These are phyloP conservation scores for Cryptosporidium tyzzeri DNA, from an alignment of 169 alveolate species.

Conservation along the genomic window DNA sequence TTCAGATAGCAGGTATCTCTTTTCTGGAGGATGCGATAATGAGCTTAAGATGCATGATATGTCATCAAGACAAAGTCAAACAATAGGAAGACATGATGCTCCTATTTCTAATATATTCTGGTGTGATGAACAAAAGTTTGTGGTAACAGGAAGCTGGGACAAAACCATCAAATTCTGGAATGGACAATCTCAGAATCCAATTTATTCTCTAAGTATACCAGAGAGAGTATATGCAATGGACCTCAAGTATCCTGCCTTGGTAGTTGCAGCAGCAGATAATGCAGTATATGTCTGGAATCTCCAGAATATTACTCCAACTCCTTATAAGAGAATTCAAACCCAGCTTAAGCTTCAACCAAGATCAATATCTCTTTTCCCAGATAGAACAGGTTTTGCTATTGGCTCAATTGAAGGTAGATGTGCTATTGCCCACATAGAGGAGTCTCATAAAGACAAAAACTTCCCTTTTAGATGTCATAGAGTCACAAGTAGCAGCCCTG, in stretches of 20 bases:
- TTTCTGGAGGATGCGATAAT: slow-evolving; percentile 83
- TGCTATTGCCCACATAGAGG: slow-evolving; percentile 91
- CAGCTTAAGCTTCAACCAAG: slow-evolving; percentile 90
- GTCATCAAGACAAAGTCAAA: slow-evolving; percentile 72
- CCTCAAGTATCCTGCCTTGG: slow-evolving; percentile 79
- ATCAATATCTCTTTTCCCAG: slow-evolving; percentile 88
- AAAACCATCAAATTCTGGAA: slow-evolving; percentile 76
- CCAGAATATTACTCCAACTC: slow-evolving; percentile 80
- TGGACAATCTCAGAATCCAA: slow-evolving; percentile 76
- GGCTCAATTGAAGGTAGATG: slow-evolving; percentile 95
- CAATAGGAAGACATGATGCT: slow-evolving; percentile 77
- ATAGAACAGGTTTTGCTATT: slow-evolving; percentile 91
- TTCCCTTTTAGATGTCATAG: slow-evolving; percentile 95
- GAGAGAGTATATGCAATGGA: slow-evolving; percentile 82
- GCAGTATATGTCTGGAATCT: slow-evolving; percentile 77
- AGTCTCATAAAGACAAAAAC: slow-evolving; percentile 83
- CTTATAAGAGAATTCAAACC: slow-evolving; percentile 81
- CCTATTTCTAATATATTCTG: slow-evolving; percentile 79
- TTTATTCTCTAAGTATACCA: slow-evolving; percentile 55
- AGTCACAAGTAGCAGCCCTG: slow-evolving; percentile 89
- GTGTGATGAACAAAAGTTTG: slow-evolving; percentile 82
- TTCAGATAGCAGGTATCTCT: slow-evolving; percentile 79
- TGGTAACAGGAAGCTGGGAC: slow-evolving; percentile 83
- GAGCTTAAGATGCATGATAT: slow-evolving; percentile 75
- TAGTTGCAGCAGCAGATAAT: slow-evolving; percentile 81